These are phyloP conservation scores for Candida sojae DNA, from an alignment of 1,139 yeast species.

Conservation along the genomic window DNA sequence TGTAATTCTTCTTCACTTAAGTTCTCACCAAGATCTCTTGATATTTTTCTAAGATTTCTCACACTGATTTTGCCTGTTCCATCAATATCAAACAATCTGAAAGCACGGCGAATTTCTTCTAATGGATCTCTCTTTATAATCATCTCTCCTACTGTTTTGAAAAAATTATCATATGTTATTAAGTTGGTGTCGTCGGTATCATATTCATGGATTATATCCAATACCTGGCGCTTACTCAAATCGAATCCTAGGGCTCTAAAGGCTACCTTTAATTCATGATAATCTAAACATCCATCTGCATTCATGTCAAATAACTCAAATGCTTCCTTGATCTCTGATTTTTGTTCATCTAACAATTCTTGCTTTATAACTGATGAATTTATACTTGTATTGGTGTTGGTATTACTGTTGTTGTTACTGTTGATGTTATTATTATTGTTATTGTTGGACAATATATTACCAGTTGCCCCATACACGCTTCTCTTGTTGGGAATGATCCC, in stretches of 20 bases:
- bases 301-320: constrained; percentile 91
- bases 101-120: constrained; percentile 91
- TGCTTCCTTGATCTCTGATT: constrained; percentile 92
- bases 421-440: constrained; percentile 1
- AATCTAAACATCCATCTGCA: constrained; percentile 85
- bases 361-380: constrained; percentile 33
- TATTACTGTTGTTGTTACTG: constrained; percentile 3
- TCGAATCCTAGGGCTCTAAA: constrained; percentile 94
- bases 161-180: constrained; percentile 82
- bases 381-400: constrained; percentile 6
- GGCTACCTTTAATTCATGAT: constrained; percentile 91
- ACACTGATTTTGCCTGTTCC: constrained; percentile 82
- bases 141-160: constrained; percentile 73
- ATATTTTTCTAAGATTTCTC: constrained; percentile 82
- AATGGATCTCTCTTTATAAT: constrained; percentile 86
- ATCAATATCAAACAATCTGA: constrained; percentile 87
- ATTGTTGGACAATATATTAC: background rate
- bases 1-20: constrained; percentile 88
- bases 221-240: constrained; percentile 73
- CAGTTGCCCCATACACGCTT: background rate
- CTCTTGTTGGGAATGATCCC: constrained; percentile 2
- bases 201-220: constrained; percentile 77
- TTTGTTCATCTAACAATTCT: constrained; percentile 85
- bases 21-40: constrained; percentile 91
- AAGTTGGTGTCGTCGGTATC: constrained; percentile 75